phyloP scores from a whole-genome alignment of 164 flowering plant genomes.

The Tinospora cordifolia region DNA sequence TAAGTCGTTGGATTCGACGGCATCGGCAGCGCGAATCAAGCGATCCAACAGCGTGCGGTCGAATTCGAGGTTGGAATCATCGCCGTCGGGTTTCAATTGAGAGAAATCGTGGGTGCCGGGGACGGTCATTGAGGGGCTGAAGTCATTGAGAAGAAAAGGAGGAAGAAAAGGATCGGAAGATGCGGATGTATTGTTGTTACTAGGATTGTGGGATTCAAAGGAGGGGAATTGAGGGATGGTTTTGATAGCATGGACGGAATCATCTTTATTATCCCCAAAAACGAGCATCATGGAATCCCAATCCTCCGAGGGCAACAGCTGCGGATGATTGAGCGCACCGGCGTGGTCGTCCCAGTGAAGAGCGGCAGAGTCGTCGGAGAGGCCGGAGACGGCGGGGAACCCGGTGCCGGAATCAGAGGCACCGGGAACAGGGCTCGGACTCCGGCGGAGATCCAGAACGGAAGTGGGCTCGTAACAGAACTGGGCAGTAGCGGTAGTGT shows the following conservation, averaged over 20 bases:
- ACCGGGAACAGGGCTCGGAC: constrained; percentile 50
- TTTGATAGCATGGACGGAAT: constrained; percentile 14
- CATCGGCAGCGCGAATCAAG: constrained; percentile 60
- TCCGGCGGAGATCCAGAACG: constrained; percentile 67
- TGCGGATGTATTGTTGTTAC: not conserved
- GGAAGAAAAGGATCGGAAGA: not conserved
- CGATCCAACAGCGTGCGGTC: constrained; percentile 49
- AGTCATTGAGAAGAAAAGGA: constrained; percentile 10
- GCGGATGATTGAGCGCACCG: constrained; percentile 5
- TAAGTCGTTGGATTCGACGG: constrained; percentile 57
- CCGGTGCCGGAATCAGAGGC: constrained; percentile 17
- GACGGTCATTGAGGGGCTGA: constrained; percentile 9
- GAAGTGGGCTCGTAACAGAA: constrained; percentile 72
- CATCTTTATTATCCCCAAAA: constrained; percentile 49
- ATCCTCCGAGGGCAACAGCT: constrained; percentile 38
- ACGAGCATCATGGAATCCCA: constrained; percentile 67
- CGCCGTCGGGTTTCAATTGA: not conserved
- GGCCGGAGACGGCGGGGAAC: constrained; percentile 15
- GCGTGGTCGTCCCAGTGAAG: constrained; percentile 29
- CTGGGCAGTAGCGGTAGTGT: constrained; percentile 5
- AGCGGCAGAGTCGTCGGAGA: constrained; percentile 20
- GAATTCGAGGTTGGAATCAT: constrained; percentile 24
- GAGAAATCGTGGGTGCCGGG: not conserved
- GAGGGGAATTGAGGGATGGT: constrained; percentile 21
- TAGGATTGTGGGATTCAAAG: constrained; percentile 17